Conservation (phyloP, 441 rosid genomes). For the Syzygium syzygioides region DNA sequence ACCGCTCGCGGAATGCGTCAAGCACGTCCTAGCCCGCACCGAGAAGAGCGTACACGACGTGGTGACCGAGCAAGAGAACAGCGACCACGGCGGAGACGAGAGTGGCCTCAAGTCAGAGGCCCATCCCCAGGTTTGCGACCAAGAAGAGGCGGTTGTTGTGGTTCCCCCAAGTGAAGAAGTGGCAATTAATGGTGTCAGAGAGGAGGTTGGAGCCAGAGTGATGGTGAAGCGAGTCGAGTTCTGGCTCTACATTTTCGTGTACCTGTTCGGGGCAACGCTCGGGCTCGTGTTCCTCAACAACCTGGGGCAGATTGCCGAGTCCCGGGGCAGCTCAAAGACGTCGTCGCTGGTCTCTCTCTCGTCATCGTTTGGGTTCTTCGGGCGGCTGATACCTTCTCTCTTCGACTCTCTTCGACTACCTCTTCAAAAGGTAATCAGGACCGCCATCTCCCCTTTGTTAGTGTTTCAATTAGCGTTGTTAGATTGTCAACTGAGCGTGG, state of each 20-base stretch:
- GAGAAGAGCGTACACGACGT: constrained; percentile 25
- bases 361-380: constrained; percentile 82
- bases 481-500: neutral
- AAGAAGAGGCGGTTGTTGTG: neutral
- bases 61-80: constrained; percentile 7
- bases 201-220: constrained; percentile 55
- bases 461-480: neutral
- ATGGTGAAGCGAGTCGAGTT: constrained; percentile 56
- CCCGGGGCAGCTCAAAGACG: constrained; percentile 48
- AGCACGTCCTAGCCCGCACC: constrained; percentile 17
- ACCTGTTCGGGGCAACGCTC: constrained; percentile 64
- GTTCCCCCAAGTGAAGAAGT: neutral
- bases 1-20: constrained; percentile 27
- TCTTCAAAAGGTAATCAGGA: constrained; percentile 46
- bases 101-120: neutral
- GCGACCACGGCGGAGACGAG: neutral
- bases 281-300: constrained; percentile 76
- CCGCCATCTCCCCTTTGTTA: neutral
- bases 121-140: neutral
- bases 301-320: constrained; percentile 87
- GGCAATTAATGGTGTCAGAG: constrained; percentile 17
- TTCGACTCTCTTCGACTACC: constrained; percentile 46
- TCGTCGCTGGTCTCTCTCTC: constrained; percentile 68
- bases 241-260: constrained; percentile 67
- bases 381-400: constrained; percentile 81